phyloP scores from a whole-genome alignment of 371 early-diverging fungal species.

The Mucor lusitanicus region DNA sequence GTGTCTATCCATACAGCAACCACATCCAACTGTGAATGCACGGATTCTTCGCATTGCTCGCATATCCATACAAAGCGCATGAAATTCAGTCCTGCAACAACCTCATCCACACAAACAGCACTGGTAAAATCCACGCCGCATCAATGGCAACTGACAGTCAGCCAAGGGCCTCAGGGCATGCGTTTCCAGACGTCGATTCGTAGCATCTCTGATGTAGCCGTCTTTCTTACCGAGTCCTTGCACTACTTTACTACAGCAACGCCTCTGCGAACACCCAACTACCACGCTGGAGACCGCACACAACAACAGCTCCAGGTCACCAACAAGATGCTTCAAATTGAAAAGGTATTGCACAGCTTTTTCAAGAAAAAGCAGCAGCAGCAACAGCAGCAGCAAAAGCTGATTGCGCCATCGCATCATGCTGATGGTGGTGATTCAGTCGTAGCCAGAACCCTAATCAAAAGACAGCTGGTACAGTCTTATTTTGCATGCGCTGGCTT shows the following conservation, averaged over 20 bases:
- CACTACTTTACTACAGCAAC: constrained; percentile 22
- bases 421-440: not conserved
- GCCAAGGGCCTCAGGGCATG: constrained; percentile 23
- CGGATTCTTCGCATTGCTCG: constrained; percentile 9
- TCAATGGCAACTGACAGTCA: constrained; percentile 30
- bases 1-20: no score
- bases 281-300: constrained; percentile 22
- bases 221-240: constrained; percentile 25
- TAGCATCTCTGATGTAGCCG: constrained; percentile 28
- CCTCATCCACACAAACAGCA: not conserved
- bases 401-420: not conserved
- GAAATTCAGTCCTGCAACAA: not conserved
- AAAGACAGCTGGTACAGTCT: constrained; percentile 17
- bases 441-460: constrained; percentile 4
- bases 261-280: constrained; percentile 28
- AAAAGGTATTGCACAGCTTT: constrained; percentile 28
- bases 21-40: constrained; percentile 7
- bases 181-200: constrained; percentile 36
- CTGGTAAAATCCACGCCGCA: not conserved
- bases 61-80: not conserved
- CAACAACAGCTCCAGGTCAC: constrained; percentile 23
- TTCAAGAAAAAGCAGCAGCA: constrained; percentile 20
- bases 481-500: constrained; percentile 34
- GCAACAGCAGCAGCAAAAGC: not conserved
- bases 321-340: constrained; percentile 31